These are phyloP conservation scores for Yamadazyma trypodendri DNA, from an alignment of 1,139 yeast genomes.

Conservation along the genomic window DNA sequence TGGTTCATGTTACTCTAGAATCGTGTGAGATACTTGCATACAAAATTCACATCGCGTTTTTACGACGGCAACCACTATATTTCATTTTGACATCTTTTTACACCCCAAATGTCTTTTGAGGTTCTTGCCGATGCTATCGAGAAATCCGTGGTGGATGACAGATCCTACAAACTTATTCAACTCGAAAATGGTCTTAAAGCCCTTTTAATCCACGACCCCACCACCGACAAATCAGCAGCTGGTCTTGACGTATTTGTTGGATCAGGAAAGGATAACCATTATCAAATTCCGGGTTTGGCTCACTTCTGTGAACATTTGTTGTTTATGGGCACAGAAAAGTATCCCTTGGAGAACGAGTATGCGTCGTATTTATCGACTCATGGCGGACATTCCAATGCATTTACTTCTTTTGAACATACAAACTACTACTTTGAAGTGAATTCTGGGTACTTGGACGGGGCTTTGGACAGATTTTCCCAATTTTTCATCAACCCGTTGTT, in stretches of 20 bases:
- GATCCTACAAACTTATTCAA: conserved; percentile 66
- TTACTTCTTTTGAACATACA: conserved; percentile 85
- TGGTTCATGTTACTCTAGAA: too few relatives aligned
- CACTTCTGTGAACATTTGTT: conserved; percentile 95
- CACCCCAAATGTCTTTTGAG: neutral
- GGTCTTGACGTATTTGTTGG: conserved; percentile 92
- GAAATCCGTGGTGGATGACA: conserved; percentile 72
- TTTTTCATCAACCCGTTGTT: conserved; percentile 87
- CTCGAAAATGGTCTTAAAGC: conserved; percentile 72
- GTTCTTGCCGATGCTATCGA: conserved; percentile 24
- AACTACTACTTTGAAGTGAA: conserved; percentile 88
- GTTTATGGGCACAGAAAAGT: conserved; percentile 95
- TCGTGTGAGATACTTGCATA: too few relatives aligned
- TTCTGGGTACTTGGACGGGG: conserved; percentile 75
- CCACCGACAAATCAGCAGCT: conserved; percentile 91
- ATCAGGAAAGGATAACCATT: conserved; percentile 74
- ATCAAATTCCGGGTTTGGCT: conserved; percentile 77
- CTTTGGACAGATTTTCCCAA: conserved; percentile 88
- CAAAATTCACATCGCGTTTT: too few relatives aligned
- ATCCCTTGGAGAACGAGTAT: conserved; percentile 90
- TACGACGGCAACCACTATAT: too few relatives aligned
- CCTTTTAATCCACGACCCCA: conserved; percentile 74
- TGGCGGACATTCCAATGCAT: conserved; percentile 71
- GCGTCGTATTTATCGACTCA: conserved; percentile 72
- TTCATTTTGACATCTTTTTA: too few relatives aligned